These are phyloP conservation scores for Blastocystis sp. DNA, from an alignment of 352 stramenopile genomes.

Conservation along the genomic window DNA sequence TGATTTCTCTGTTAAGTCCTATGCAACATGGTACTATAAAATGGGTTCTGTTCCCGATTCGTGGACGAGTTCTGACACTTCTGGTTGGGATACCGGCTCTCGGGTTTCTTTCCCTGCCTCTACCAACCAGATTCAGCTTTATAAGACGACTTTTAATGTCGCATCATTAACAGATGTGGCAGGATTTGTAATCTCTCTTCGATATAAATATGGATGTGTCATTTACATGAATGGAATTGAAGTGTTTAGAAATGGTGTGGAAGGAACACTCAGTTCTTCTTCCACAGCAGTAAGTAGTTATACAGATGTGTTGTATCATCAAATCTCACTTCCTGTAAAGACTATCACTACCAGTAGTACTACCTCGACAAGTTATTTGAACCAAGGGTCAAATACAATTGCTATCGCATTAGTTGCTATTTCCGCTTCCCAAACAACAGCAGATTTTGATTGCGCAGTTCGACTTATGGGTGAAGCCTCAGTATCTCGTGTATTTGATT, in stretches of 20 bases:
- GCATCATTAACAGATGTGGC: background rate
- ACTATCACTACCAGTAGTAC: background rate
- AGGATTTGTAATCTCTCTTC: background rate
- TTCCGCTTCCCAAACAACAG: background rate
- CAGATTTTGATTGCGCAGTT: slow-evolving; percentile 2
- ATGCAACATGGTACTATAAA: slow-evolving; percentile 1
- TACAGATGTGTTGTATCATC: background rate
- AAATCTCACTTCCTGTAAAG: slow-evolving; percentile 12
- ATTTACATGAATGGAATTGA: slow-evolving; percentile 37
- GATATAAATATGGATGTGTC: slow-evolving; percentile 19
- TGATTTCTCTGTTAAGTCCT: background rate
- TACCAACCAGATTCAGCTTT: slow-evolving; percentile 45
- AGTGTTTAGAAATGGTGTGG: slow-evolving; percentile 42
- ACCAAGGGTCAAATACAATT: slow-evolving; percentile 20
- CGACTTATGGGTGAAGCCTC: background rate
- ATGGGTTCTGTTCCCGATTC: background rate
- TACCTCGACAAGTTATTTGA: background rate
- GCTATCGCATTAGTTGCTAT: background rate
- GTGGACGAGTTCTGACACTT: background rate
- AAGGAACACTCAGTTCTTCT: background rate
- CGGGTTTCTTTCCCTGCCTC: background rate
- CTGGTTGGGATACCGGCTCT: background rate
- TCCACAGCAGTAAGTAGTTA: background rate
- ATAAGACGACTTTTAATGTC: slow-evolving; percentile 42
- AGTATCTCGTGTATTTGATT: slow-evolving; percentile 12